Percentiles rank a stretch among this genome's conserved stretches.
Conservation (phyloP, 2,329 filamentous ascomycete species). For the Coniochaeta sp. region DNA sequence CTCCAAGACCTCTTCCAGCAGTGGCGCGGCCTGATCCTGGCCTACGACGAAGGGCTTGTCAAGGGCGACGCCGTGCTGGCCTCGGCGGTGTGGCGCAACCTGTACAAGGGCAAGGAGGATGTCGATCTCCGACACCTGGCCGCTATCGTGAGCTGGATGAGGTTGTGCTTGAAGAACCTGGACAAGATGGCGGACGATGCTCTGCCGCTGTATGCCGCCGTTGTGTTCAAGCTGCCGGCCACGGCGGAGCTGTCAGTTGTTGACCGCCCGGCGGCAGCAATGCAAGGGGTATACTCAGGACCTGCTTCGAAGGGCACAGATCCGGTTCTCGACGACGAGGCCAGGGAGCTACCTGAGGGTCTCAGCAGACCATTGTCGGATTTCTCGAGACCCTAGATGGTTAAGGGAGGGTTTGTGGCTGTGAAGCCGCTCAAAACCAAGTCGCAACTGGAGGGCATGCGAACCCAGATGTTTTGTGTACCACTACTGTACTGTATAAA, state of each 20-base stretch:
- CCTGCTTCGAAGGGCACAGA: slow-evolving; percentile 3
- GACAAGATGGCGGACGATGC: slow-evolving; percentile 41
- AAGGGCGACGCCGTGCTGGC: slow-evolving; percentile 72
- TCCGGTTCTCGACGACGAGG: slow-evolving; percentile 12
- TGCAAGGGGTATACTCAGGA: slow-evolving; percentile 23
- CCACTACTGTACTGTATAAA: background rate
- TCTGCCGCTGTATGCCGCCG: slow-evolving; percentile 20
- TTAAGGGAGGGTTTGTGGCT: background rate
- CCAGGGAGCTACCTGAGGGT: background rate
- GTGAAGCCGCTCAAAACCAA: background rate
- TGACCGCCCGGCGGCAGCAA: slow-evolving; percentile 31
- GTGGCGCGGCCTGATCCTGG: slow-evolving; percentile 80
- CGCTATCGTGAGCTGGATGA: slow-evolving; percentile 50
- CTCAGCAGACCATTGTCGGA: background rate
- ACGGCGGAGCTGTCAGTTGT: slow-evolving; percentile 28
- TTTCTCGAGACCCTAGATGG: background rate
- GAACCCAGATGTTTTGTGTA: background rate
- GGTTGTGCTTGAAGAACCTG: slow-evolving; percentile 36
- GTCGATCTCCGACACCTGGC: slow-evolving; percentile 42
- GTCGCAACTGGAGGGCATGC: background rate
- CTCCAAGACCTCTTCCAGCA: slow-evolving; percentile 88
- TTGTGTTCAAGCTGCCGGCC: slow-evolving; percentile 35
- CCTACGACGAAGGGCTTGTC: slow-evolving; percentile 75
- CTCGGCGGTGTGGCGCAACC: slow-evolving; percentile 84
- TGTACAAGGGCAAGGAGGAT: slow-evolving; percentile 65